Evolutionary conservation across 2,329 filamentous ascomycete genomes (phyloP).

Genomic region (Paracoccidioides lutzii): DNA sequence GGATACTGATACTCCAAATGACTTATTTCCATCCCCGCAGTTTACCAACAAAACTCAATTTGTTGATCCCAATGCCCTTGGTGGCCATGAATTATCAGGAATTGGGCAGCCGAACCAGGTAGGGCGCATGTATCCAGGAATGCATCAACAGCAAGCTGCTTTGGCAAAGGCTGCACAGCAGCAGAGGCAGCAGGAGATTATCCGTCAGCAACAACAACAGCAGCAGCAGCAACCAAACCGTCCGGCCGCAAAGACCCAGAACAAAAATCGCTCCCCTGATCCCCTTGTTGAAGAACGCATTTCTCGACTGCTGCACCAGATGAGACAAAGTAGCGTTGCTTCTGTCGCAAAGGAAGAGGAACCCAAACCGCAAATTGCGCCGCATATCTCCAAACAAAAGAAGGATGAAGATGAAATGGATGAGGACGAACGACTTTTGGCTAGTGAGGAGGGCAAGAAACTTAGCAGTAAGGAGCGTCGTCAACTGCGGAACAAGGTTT

Average conservation of each 20-base stretch:
- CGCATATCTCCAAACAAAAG: conserved; percentile 59
- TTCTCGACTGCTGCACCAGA: conserved; percentile 79
- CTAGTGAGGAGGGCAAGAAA: conserved; percentile 98
- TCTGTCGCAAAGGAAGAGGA: conserved; percentile 35
- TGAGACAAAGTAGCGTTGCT: conserved; percentile 60
- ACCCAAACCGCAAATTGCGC: conserved; percentile 29
- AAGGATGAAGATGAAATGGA: conserved; percentile 99
- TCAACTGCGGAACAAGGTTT: conserved; percentile 98
- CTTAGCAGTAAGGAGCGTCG: conserved; percentile 94
- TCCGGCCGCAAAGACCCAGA: conserved; percentile 12
- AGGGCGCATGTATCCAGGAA: conserved; percentile 77
- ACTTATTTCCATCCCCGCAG: neutral
- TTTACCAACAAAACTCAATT: conserved; percentile 37
- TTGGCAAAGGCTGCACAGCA: conserved; percentile 61
- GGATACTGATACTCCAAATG: neutral
- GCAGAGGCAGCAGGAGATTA: conserved; percentile 47
- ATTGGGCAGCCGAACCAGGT: conserved; percentile 42
- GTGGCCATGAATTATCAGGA: conserved; percentile 46
- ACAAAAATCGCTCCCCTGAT: conserved; percentile 38
- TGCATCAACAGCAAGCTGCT: conserved; percentile 80
- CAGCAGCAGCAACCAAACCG: conserved; percentile 20
- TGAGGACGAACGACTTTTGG: conserved; percentile 82
- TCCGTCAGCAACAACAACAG: conserved; percentile 41
- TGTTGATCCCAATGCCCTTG: conserved; percentile 62
- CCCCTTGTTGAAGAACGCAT: conserved; percentile 84